A percentile compares a stretch with the other conserved stretches of the same genome.
Conservation (phyloP, 192 early-diverging fungal genomes). For the Coemansia sp. region DNA sequence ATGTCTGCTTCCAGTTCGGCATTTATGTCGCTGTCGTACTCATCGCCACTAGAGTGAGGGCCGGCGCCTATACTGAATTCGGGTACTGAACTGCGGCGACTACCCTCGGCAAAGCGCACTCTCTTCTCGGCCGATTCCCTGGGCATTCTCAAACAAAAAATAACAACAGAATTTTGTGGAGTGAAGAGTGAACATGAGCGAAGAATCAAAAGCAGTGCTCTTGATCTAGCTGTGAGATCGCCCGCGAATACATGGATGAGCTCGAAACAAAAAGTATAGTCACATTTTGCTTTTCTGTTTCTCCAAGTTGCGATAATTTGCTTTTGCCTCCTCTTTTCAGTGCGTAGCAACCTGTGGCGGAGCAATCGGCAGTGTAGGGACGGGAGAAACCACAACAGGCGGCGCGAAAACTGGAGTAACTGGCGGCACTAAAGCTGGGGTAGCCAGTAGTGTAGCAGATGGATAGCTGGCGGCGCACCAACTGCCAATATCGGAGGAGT, state of each 20-base stretch:
- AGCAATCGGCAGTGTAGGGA: no score
- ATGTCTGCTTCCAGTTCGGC: constrained; percentile 39
- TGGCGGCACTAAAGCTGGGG: neutral
- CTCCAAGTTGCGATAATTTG: no score
- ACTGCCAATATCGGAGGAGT: no score
- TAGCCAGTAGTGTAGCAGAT: neutral
- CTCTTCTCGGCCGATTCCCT: neutral
- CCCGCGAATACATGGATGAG: no score
- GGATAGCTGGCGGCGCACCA: no score
- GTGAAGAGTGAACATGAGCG: no score
- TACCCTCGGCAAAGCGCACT: constrained; percentile 1
- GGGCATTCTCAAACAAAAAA: neutral
- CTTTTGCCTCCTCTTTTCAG: neutral
- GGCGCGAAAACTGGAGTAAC: neutral
- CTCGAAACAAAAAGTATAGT: no score
- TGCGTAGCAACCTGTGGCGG: no score
- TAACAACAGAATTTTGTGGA: neutral
- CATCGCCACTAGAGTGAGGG: neutral
- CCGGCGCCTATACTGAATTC: neutral
- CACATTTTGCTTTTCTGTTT: no score
- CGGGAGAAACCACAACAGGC: no score
- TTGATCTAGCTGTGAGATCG: no score
- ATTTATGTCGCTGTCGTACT: constrained; percentile 26
- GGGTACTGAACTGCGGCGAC: neutral
- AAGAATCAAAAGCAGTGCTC: neutral